Base-by-base conservation (phyloP, 192 early-diverging fungal genomes). In the Thamnidium elegans region DNA sequence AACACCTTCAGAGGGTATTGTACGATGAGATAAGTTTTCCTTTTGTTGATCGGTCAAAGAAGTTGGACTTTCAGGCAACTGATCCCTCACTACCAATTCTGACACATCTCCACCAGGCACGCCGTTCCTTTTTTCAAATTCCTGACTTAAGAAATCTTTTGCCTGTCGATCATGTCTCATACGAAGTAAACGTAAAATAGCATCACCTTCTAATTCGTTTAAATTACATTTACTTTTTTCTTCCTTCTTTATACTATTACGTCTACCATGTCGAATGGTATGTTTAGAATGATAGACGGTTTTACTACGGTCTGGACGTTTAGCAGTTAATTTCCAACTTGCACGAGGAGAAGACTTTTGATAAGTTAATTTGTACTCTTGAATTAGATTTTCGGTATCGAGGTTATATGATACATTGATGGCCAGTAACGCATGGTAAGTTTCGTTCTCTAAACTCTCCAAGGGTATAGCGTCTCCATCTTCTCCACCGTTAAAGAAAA, bases 401-500 rank as follows among this genome's bases (percentile, higher is more conserved):
- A 83, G 75, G 60, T 87, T 81, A 65, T 92, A 92, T 67, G 82
- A 83, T 1, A 78, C 68, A 19, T 77, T 80, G 45, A 89, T 81
- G 14, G 80, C 75, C 55, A 84, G 45, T 31, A 92, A 73, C 53
- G 86, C 86, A n/a, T 78, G 70, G 70, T 88, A 92, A 71, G 86
- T 83, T 20, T 79, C 71, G 32, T 69, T 85, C 56, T 86, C 86
- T 3, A 92, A 69, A 10, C 73, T 75, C 1, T 89, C 88, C 23
- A 79, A 47, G 0, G 86, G 76, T 34, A 87, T 77, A 15, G 81
- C 85, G 61, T 89, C 87, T 42, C 80, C 83, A 52, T 87, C 85
- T 55, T 82, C 80, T n/a, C 87, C 89, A 46, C 88, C 90, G 46
- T 87, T 84, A 65, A 90, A 84, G 55, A 87, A 85, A 62, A 85